Evolutionary conservation across 257 asterid genomes (phyloP).

Genomic region (Primulina eburnea): DNA sequence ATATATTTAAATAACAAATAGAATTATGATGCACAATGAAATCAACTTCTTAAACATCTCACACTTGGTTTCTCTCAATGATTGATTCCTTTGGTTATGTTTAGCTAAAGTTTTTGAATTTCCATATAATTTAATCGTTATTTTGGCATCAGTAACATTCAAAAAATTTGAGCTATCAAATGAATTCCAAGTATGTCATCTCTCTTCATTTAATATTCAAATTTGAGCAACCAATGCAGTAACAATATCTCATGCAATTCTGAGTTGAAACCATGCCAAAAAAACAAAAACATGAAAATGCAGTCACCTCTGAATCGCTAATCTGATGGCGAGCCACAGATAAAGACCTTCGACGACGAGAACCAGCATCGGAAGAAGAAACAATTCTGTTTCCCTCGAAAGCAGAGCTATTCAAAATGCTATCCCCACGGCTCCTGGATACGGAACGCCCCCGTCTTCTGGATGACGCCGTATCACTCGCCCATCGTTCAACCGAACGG

Average conservation of each 20-base stretch:
- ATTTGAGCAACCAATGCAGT: neutral
- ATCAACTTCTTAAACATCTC: neutral
- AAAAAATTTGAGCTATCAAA: neutral
- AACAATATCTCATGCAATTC: neutral
- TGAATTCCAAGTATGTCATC: neutral
- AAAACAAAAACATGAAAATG: neutral
- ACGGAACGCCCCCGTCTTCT: constrained; percentile 76
- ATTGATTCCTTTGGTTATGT: neutral
- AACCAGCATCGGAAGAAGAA: constrained; percentile 36
- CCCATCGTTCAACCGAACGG: constrained; percentile 68
- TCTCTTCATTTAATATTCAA: neutral
- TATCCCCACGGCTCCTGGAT: constrained; percentile 44
- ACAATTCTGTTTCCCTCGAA: constrained; percentile 27
- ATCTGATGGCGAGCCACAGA: constrained; percentile 61
- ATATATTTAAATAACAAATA: neutral
- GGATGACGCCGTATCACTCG: constrained; percentile 75
- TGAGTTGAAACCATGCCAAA: neutral
- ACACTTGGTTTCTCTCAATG: neutral
- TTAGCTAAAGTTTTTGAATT: neutral
- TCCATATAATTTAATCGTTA: too few species aligned
- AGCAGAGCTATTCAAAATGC: constrained; percentile 28
- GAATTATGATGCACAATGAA: neutral
- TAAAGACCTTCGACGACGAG: constrained; percentile 66
- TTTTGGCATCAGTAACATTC: neutral
- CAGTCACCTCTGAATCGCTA: constrained; percentile 67